Percentiles rank a stretch among this genome's conserved stretches.
phyloP scores from a whole-genome alignment of 495 filamentous ascomycete genomes.

The Xanthoparmelia taractica region DNA sequence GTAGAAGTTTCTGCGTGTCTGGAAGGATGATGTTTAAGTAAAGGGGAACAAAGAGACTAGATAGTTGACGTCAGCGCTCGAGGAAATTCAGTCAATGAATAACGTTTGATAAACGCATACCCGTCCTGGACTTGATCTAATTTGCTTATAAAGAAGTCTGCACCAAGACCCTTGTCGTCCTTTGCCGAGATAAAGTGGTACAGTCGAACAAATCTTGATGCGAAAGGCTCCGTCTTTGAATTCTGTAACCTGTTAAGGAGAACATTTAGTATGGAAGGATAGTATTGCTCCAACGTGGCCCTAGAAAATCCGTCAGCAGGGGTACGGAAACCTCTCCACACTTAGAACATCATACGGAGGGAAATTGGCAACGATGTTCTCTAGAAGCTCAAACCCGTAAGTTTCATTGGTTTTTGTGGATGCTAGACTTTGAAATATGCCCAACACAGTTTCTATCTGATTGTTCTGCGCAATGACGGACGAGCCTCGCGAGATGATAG shows the following conservation, averaged over 20 bases:
- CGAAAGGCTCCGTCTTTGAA: constrained; percentile 70
- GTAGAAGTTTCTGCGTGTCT: constrained; percentile 75
- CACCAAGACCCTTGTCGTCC: constrained; percentile 67
- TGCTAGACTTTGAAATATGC: constrained; percentile 87
- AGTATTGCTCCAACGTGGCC: constrained; percentile 63
- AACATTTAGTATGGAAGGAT: constrained; percentile 67
- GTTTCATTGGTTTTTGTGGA: constrained; percentile 64
- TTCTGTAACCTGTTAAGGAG: constrained; percentile 75
- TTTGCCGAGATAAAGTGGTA: constrained; percentile 82
- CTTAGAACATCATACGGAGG: constrained; percentile 46
- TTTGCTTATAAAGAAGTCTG: constrained; percentile 79
- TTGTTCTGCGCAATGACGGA: constrained; percentile 63
- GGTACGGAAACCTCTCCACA: background rate
- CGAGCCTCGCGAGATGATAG: constrained; percentile 71
- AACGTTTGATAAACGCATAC: constrained; percentile 32
- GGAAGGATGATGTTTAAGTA: constrained; percentile 82
- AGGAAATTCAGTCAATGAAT: background rate
- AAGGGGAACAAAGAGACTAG: constrained; percentile 68
- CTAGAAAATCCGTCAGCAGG: constrained; percentile 37
- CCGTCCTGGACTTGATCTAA: constrained; percentile 72
- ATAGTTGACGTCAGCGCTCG: constrained; percentile 24
- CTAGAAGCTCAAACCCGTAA: constrained; percentile 82
- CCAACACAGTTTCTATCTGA: constrained; percentile 70
- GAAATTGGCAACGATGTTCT: constrained; percentile 65
- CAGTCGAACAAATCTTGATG: constrained; percentile 76